Evolutionary conservation across 2,329 filamentous ascomycete genomes (phyloP), one percentile per base, ranked within the genome.

Genomic region (Coniella lustricola): DNA sequence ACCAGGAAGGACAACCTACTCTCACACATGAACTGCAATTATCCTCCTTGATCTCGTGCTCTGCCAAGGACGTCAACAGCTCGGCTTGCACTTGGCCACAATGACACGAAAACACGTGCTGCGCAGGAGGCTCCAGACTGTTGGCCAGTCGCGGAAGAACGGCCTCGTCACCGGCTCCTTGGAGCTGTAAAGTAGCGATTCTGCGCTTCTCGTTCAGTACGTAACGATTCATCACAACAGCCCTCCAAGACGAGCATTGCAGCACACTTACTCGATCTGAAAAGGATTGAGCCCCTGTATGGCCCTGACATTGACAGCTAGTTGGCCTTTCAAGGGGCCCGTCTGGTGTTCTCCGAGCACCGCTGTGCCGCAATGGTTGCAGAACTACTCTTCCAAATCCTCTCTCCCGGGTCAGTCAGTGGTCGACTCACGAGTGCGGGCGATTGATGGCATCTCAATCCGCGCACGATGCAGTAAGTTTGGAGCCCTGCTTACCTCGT

Each of bases 31-130:
- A n/a, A 33, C 52, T 53, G 16, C 60, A 45, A 70, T 65, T 41
- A 64, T 63, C 37, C 65, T 67, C 22, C 64, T 63, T 38, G 66
- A 69, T 46, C 67, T 71, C 51, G 70, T 72, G 34, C 65, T 64
- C 8, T 66, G 67, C 50, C 67, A 73, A 32, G 70, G 50, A 42
- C 1, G 35, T 32, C 14, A 47, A 25, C 9, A 54, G 43, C 25
- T 34, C 38, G 17, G 50, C 46, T 31, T 44, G 35, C 3, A 53
- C 47, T 13, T 22, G 13, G 0, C 50, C 50, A 34, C 52, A 54
- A 25, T 54, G 52, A 21, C 52, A 54, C 3, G 52, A 49, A 29
- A 52, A 52, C 9, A 39, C 7, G 18, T 53, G 44, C 13, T 31
- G 34, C 3, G 34, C n/a, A 10, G 9, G 34, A 17, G 34, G 16